Conservation (phyloP, 257 asterid species). For the Przewalskia tangutica region DNA sequence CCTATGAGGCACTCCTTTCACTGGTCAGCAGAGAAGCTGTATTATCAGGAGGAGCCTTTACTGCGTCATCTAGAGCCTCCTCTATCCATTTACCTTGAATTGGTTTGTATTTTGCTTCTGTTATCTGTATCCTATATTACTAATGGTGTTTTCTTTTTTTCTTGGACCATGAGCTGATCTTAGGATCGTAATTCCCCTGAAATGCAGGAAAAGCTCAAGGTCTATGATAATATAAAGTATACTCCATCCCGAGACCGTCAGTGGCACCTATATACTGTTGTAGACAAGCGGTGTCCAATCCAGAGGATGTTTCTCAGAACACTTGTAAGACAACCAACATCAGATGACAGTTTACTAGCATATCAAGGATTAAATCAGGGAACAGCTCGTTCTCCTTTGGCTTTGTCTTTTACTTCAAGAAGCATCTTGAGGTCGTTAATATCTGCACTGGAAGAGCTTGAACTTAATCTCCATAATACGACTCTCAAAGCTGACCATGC, state of each 20-base stretch:
- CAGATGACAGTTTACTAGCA: constrained; percentile 56
- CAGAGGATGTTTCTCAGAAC: constrained; percentile 91
- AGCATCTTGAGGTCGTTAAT: constrained; percentile 78
- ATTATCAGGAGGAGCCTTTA: constrained; percentile 76
- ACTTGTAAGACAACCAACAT: constrained; percentile 81
- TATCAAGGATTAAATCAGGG: constrained; percentile 54
- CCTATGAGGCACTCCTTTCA: constrained; percentile 98
- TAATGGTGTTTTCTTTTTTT: not conserved
- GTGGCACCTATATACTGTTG: constrained; percentile 93
- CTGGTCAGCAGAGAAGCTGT: constrained; percentile 67
- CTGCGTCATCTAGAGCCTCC: constrained; percentile 99
- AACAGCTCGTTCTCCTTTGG: constrained; percentile 40
- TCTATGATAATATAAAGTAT: constrained; percentile 60
- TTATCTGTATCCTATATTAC: not conserved
- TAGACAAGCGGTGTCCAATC: constrained; percentile 57
- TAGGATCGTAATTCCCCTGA: constrained; percentile 8
- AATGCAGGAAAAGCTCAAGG: constrained; percentile 81
- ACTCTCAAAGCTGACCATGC: constrained; percentile 82
- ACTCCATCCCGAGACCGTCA: constrained; percentile 97
- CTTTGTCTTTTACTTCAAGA: constrained; percentile 76
- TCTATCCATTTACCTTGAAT: constrained; percentile 85
- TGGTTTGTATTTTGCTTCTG: constrained; percentile 40
- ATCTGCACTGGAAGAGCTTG: constrained; percentile 98
- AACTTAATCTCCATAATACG: constrained; percentile 83
- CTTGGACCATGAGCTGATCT: not conserved